A percentile compares a stretch with the other conserved stretches of the same genome.
These are phyloP conservation scores for Bromus sterilis DNA, from an alignment of 176 grass and related monocot genomes.

Conservation along the genomic window DNA sequence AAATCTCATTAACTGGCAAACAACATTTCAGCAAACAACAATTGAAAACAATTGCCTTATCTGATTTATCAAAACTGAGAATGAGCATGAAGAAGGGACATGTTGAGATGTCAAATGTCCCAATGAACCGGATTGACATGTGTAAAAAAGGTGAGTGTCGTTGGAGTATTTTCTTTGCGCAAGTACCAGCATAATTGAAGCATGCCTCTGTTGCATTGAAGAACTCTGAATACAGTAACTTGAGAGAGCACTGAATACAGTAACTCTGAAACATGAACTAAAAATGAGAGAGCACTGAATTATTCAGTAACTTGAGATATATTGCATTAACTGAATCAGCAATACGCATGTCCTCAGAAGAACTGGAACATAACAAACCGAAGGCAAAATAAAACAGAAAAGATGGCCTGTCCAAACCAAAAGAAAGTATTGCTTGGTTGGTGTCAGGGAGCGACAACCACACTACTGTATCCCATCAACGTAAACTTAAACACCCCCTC, in stretches of 20 bases:
- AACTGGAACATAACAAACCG: neutral
- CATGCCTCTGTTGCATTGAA: neutral
- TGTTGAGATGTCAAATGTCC: neutral
- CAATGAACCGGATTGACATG: neutral
- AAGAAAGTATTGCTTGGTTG: constrained; percentile 11
- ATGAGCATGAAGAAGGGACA: too few relatives aligned
- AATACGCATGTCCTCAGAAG: neutral
- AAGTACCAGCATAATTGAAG: neutral
- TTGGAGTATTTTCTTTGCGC: too few relatives aligned
- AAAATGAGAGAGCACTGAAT: neutral
- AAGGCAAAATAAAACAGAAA: neutral
- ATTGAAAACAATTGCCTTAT: too few relatives aligned
- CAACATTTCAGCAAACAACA: too few relatives aligned
- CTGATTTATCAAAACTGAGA: too few relatives aligned
- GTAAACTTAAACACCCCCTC: neutral
- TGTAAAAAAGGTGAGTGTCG: too few relatives aligned
- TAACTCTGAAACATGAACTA: too few relatives aligned
- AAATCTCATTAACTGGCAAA: too few relatives aligned
- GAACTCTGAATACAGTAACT: too few relatives aligned
- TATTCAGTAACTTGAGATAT: neutral
- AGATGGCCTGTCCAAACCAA: neutral
- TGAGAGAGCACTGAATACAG: neutral
- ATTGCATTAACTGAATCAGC: neutral
- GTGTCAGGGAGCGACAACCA: constrained; percentile 38
- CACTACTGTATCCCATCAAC: constrained; percentile 10